A percentile compares a stretch with the other conserved stretches of the same genome.
phyloP scores from a whole-genome alignment of 2,329 filamentous ascomycete species.

The Penicillium sp. region DNA sequence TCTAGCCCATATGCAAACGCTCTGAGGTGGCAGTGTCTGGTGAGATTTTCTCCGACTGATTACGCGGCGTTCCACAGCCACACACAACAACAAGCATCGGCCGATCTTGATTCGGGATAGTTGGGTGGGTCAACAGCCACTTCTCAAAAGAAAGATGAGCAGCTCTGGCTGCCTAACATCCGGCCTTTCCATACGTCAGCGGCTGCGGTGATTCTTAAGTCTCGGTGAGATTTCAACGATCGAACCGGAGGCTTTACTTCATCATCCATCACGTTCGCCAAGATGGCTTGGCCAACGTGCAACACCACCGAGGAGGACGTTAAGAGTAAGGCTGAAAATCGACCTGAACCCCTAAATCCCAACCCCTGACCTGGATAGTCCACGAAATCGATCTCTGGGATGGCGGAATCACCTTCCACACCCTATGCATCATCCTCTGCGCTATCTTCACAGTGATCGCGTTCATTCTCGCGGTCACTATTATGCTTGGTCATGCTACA shows the following conservation, averaged over 20 bases:
- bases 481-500: constrained; percentile 53
- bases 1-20: too few relatives aligned
- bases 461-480: constrained; percentile 50
- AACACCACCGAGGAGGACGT: constrained; percentile 50
- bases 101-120: constrained; percentile 3
- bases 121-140: not conserved
- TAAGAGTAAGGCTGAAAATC: constrained; percentile 34
- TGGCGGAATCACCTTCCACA: constrained; percentile 53
- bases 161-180: not conserved
- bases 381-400: constrained; percentile 51
- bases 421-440: constrained; percentile 53
- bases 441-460: constrained; percentile 53
- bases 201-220: not conserved
- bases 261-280: not conserved
- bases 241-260: not conserved
- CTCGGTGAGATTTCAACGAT: not conserved
- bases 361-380: constrained; percentile 27
- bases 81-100: not conserved
- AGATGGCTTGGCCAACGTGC: constrained; percentile 46
- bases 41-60: too few relatives aligned
- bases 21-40: too few relatives aligned
- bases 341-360: constrained; percentile 2
- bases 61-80: constrained; percentile 3
- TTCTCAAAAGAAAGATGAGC: too few relatives aligned
- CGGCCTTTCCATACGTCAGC: constrained; percentile 4